Conservation (phyloP, 257 asterid species). For the Capsicum baccatum region DNA sequence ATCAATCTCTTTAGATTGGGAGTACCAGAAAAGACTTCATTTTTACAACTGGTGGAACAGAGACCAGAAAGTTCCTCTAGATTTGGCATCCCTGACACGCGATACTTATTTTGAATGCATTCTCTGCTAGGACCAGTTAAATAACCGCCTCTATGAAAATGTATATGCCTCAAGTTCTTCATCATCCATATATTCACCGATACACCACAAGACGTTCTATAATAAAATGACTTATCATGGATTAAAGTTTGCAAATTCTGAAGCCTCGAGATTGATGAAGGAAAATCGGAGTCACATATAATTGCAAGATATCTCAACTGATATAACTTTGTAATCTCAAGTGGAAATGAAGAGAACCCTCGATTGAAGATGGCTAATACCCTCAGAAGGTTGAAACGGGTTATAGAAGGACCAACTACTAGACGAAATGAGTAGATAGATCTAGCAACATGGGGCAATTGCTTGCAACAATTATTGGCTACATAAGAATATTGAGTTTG, state of each 20-base stretch:
- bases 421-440: too few species aligned
- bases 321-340: neutral
- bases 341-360: too few species aligned
- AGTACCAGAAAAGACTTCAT: neutral
- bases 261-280: slow-evolving; percentile 7
- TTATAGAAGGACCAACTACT: too few species aligned
- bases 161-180: neutral
- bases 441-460: too few species aligned
- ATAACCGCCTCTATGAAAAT: neutral
- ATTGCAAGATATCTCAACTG: slow-evolving; percentile 7
- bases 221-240: too few species aligned
- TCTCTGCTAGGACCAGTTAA: neutral
- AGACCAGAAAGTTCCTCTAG: neutral
- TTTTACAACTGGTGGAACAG: neutral
- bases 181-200: neutral
- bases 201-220: too few species aligned
- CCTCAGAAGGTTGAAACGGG: too few species aligned
- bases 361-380: too few species aligned
- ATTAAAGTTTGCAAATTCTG: slow-evolving; percentile 1
- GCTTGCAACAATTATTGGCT: too few species aligned
- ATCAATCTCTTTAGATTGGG: neutral
- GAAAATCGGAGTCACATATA: too few species aligned
- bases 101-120: neutral
- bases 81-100: neutral
- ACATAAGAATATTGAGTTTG: too few species aligned